Evolutionary conservation across 345 rosid genomes (phyloP).

Genomic region (Trapa bicornis): DNA sequence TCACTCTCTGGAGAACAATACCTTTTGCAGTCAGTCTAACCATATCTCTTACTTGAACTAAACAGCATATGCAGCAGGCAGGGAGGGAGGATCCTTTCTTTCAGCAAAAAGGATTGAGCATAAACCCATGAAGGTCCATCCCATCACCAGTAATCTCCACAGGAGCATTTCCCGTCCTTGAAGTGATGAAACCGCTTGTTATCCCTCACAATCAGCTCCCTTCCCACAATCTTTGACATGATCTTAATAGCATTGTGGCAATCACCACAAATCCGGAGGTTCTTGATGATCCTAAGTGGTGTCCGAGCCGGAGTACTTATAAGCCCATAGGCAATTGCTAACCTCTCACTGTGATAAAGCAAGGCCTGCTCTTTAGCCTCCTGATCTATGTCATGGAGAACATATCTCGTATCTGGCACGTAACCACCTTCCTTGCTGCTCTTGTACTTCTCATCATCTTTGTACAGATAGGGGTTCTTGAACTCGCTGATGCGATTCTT

Average conservation of each 20-base stretch:
- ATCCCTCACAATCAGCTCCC: constrained; percentile 40
- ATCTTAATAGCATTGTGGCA: constrained; percentile 42
- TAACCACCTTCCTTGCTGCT: constrained; percentile 19
- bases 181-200: constrained; percentile 42
- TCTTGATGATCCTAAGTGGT: constrained; percentile 35
- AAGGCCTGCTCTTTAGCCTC: constrained; percentile 44
- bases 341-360: constrained; percentile 35
- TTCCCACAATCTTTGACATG: constrained; percentile 43
- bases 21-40: not conserved
- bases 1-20: not conserved
- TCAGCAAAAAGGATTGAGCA: constrained; percentile 2
- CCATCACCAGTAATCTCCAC: constrained; percentile 41
- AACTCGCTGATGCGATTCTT: constrained; percentile 26
- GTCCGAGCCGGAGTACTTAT: constrained; percentile 39
- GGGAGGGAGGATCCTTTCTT: not conserved
- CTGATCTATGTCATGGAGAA: constrained; percentile 43
- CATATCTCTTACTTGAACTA: not conserved
- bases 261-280: constrained; percentile 35
- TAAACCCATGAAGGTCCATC: constrained; percentile 7
- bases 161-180: constrained; percentile 36
- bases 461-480: constrained; percentile 30
- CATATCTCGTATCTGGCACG: constrained; percentile 38
- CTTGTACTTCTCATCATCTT: constrained; percentile 32
- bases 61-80: not conserved
- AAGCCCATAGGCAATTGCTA: constrained; percentile 38